These are phyloP conservation scores for Crotalaria pallida DNA, from an alignment of 306 rosid genomes.

Conservation along the genomic window DNA sequence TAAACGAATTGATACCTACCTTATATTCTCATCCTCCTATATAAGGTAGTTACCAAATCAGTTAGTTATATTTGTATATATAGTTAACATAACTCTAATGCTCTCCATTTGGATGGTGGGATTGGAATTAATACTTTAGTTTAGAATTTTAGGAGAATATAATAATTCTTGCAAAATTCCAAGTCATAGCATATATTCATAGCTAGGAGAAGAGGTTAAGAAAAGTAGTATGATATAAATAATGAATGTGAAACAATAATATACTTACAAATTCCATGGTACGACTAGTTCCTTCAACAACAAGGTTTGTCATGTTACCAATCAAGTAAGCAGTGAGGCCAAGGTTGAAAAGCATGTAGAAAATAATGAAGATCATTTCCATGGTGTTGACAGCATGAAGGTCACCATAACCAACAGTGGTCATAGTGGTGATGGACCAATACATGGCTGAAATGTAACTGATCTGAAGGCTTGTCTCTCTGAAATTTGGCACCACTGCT, in stretches of 20 bases:
- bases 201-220: too few relatives aligned
- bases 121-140: too few relatives aligned
- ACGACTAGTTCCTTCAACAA: constrained; percentile 92
- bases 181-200: neutral
- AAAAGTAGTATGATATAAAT: neutral
- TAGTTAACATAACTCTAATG: too few relatives aligned
- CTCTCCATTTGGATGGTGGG: too few relatives aligned
- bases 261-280: constrained; percentile 89
- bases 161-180: neutral
- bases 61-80: too few relatives aligned
- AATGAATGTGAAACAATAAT: neutral
- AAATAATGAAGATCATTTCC: constrained; percentile 82
- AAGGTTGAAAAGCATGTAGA: constrained; percentile 91
- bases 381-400: constrained; percentile 76
- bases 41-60: too few relatives aligned
- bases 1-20: too few relatives aligned
- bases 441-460: constrained; percentile 79
- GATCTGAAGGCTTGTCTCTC: constrained; percentile 54
- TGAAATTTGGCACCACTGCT: constrained; percentile 53
- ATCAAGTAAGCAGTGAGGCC: constrained; percentile 92
- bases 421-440: constrained; percentile 95
- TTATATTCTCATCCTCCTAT: too few relatives aligned
- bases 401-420: constrained; percentile 95
- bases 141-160: too few relatives aligned
- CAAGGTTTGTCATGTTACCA: constrained; percentile 97